Evolutionary conservation across 2,329 filamentous ascomycete genomes (phyloP).

Genomic region (Hysterium pulicare): DNA sequence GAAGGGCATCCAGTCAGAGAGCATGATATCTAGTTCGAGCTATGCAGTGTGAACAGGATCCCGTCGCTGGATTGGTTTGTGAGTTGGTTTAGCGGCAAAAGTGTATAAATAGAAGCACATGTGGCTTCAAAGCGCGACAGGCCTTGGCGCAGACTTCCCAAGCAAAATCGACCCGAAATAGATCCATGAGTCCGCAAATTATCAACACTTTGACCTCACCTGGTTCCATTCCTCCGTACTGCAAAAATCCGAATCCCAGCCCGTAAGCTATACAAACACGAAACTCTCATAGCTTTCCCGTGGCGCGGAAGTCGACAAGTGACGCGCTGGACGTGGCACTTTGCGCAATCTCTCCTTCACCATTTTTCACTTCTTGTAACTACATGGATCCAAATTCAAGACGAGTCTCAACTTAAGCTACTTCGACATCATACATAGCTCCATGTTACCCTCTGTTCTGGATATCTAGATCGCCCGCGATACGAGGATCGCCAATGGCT

Average conservation of each 20-base stretch:
- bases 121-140: too few relatives aligned
- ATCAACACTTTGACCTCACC: constrained; percentile 13
- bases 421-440: constrained; percentile 12
- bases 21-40: too few relatives aligned
- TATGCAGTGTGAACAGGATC: too few relatives aligned
- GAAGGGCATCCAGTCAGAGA: too few relatives aligned
- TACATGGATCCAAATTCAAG: constrained; percentile 6
- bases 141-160: too few relatives aligned
- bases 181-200: constrained; percentile 25
- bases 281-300: constrained; percentile 9
- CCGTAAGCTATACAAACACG: constrained; percentile 8
- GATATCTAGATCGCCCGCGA: constrained; percentile 4
- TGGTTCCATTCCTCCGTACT: constrained; percentile 12
- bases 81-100: too few relatives aligned
- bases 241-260: too few relatives aligned
- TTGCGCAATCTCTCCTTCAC: constrained; percentile 8
- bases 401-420: constrained; percentile 13
- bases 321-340: constrained; percentile 6
- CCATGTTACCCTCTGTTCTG: not conserved
- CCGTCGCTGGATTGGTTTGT: too few relatives aligned
- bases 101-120: too few relatives aligned
- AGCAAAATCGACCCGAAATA: constrained; percentile 25
- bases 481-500: constrained; percentile 24
- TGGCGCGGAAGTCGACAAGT: constrained; percentile 6
- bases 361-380: constrained; percentile 5